A percentile compares a stretch with the other conserved stretches of the same genome.
Evolutionary conservation across 192 early-diverging fungal species (phyloP).

Genomic region (Backusella parvicylindrica): DNA sequence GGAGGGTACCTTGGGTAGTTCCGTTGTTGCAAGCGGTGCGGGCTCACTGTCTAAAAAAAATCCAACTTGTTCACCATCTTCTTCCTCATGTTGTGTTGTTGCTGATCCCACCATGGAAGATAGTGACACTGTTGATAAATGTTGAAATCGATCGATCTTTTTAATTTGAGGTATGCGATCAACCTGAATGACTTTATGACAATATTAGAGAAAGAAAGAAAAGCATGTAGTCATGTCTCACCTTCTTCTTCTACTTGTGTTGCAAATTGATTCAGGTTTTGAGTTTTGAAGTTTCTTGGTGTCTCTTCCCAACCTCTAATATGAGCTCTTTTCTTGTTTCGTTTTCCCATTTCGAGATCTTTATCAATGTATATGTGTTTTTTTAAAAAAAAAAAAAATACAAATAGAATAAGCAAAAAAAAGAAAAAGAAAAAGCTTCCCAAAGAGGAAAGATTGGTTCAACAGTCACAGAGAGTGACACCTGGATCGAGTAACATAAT

Average conservation of each 20-base stretch:
- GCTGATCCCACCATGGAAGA: neutral
- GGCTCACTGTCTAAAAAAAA: neutral
- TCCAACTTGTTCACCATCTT: neutral
- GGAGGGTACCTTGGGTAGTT: neutral
- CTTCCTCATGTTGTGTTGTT: neutral
- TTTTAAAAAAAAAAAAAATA: neutral
- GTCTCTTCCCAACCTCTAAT: neutral
- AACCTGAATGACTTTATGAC: neutral
- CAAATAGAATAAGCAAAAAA: neutral
- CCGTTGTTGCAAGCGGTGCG: neutral
- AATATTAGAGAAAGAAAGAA: neutral
- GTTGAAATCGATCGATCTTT: neutral
- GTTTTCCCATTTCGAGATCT: neutral
- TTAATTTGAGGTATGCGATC: neutral
- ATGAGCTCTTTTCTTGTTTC: neutral
- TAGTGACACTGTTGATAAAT: neutral
- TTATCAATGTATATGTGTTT: neutral
- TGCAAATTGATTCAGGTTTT: constrained; percentile 1
- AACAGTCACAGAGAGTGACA: no score
- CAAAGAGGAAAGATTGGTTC: neutral
- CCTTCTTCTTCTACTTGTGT: constrained; percentile 3
- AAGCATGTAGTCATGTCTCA: neutral
- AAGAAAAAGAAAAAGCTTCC: neutral
- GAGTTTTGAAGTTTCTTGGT: neutral
- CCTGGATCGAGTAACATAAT: no score